Evolutionary conservation across 208 protist genomes (phyloP).

Genomic region (Acanthamoeba lenticulata): DNA sequence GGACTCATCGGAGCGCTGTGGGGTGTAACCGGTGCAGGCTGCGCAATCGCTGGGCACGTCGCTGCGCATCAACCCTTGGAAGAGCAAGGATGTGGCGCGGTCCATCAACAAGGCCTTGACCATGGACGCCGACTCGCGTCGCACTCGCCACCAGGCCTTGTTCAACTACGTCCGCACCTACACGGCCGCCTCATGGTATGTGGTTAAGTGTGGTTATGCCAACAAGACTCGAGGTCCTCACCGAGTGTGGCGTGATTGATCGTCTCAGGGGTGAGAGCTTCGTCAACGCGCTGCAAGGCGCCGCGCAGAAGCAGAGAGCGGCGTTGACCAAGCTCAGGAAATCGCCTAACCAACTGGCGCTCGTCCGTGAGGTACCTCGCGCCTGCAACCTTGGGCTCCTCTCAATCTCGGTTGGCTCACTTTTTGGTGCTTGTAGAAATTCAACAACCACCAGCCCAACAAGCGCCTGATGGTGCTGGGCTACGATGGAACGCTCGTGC

Average conservation of each 20-base stretch:
- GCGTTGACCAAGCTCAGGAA: not conserved
- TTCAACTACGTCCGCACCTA: conserved; percentile 70
- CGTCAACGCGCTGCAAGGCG: not conserved
- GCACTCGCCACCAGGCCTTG: conserved; percentile 63
- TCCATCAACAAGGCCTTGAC: conserved; percentile 69
- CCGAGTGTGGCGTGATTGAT: not conserved
- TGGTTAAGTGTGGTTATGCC: not conserved
- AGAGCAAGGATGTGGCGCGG: conserved; percentile 73
- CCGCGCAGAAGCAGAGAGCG: not conserved
- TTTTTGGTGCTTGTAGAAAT: not conserved
- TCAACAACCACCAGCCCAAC: not conserved
- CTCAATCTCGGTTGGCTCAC: not conserved
- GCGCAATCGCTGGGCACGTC: conserved; percentile 73
- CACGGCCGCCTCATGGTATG: conserved; percentile 70
- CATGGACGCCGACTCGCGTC: conserved; percentile 59
- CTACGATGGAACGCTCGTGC: conserved; percentile 80
- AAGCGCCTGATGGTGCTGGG: conserved; percentile 72
- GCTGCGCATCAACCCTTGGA: conserved; percentile 77
- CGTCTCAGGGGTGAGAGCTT: conserved; percentile 61
- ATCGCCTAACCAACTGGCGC: not conserved
- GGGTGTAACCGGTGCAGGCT: not conserved
- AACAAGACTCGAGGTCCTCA: conserved; percentile 29
- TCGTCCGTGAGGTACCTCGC: not conserved
- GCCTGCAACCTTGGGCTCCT: not conserved
- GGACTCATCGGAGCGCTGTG: not conserved